Conservation (phyloP, 257 asterid genomes). For the Rauvolfia tetraphylla region DNA sequence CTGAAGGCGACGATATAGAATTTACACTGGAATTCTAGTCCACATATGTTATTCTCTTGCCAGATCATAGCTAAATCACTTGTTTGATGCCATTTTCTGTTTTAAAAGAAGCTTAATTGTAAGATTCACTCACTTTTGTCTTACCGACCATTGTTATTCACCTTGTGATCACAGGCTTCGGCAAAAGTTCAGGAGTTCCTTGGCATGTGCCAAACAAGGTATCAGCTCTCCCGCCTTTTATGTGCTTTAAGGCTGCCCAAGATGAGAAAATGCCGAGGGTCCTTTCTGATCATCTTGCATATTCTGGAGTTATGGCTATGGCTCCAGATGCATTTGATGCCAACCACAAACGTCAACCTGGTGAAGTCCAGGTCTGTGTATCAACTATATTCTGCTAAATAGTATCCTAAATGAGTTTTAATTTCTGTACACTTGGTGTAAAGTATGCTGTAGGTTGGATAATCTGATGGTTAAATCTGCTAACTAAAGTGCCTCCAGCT, state of each 20-base stretch:
- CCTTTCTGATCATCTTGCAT: conserved; percentile 26
- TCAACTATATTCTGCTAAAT: background rate
- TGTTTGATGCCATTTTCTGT: background rate
- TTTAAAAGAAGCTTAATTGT: background rate
- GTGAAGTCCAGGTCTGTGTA: conserved; percentile 26
- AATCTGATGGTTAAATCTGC: background rate
- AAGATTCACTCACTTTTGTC: background rate
- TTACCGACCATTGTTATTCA: background rate
- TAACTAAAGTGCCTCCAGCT: background rate
- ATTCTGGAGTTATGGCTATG: conserved; percentile 30
- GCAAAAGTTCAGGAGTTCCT: conserved; percentile 38
- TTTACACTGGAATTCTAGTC: background rate
- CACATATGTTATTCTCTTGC: background rate
- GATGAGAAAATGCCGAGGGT: conserved; percentile 43
- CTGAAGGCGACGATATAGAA: background rate
- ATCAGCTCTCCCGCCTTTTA: conserved; percentile 45
- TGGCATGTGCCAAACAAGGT: conserved; percentile 49
- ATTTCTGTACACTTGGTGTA: background rate
- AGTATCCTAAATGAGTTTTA: background rate
- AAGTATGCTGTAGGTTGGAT: background rate
- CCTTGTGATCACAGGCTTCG: conserved; percentile 27
- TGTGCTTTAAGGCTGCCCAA: conserved; percentile 40
- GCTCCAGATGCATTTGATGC: conserved; percentile 27
- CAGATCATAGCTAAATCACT: background rate
- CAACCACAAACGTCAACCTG: conserved; percentile 24